A percentile compares a stretch with the other conserved stretches of the same genome.
These are phyloP conservation scores for Torrubiella hemipterigena DNA, from an alignment of 2,329 filamentous ascomycete genomes.

Conservation along the genomic window DNA sequence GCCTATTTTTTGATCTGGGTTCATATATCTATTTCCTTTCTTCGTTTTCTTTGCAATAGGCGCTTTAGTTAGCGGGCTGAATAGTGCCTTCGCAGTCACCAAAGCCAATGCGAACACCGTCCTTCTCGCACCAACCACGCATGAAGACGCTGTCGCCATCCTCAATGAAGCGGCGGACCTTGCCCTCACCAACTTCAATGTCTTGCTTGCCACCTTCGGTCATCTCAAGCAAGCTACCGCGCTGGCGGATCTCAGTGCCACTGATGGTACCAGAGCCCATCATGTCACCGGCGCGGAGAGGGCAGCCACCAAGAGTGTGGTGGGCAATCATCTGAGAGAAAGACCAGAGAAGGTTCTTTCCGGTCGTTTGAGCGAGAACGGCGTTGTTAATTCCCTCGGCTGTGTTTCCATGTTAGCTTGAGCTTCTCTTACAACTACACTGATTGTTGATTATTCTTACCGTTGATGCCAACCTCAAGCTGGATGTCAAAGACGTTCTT, in stretches of 20 bases:
- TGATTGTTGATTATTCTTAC: constrained; percentile 16
- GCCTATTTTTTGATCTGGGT: too few species aligned
- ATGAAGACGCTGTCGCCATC: constrained; percentile 32
- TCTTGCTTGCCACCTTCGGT: constrained; percentile 31
- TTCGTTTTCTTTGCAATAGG: too few species aligned
- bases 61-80: constrained; percentile 5
- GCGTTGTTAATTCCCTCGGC: constrained; percentile 5
- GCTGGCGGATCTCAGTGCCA: constrained; percentile 23
- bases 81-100: constrained; percentile 28
- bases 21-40: too few species aligned
- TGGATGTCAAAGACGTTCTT: constrained; percentile 23
- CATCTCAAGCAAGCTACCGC: constrained; percentile 33
- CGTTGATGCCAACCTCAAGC: constrained; percentile 25
- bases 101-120: constrained; percentile 26
- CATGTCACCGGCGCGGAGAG: constrained; percentile 56
- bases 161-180: constrained; percentile 28
- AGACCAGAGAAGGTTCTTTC: constrained; percentile 48
- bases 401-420: constrained; percentile 2
- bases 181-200: constrained; percentile 25
- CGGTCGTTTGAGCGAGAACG: constrained; percentile 7
- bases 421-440: neutral
- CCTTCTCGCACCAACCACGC: constrained; percentile 22
- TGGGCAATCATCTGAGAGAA: constrained; percentile 71
- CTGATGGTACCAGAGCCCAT: constrained; percentile 40
- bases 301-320: constrained; percentile 61